Evolutionary conservation across 805 yeast genomes (phyloP), one percentile per base, ranked within the genome.

Genomic region (Candida ficus): DNA sequence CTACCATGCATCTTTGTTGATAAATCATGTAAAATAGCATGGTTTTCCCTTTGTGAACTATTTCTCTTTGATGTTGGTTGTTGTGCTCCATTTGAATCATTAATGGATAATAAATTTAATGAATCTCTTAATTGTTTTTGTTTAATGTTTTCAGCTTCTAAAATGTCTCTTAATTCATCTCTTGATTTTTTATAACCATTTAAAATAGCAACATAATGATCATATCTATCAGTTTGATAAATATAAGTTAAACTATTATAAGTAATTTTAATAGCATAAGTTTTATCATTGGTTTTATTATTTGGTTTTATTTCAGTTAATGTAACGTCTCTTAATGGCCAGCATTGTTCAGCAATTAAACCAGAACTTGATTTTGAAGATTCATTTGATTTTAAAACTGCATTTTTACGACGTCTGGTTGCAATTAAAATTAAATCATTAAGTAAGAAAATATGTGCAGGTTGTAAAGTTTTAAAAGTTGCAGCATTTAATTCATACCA

Each of bases 401-500:
- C 47, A 3, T 43, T 38, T 28, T 68, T 55, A 31, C 72, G 56
- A 45, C 76, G 77, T 44, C 78, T 73, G 1, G 85, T 70, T 0
- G 96, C 95, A 29, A 90, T 68, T 42, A 90, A 62, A 1, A 89
- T 58, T 52, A 80, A 70, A 59, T 90, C 97, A 55, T 83, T 89
- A 49, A 90, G 66, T 8, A 90, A 61, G 52, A 85, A 84, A 34
- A 90, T 59, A 53, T 84, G 95, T 5, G 83, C 79, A 2, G 87
- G 80, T 49, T 83, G 80, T 26, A 81, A 68, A 1, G 89, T 81
- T 57, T 86, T 86, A 76, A 87, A 78, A 11, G 95, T 87, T 0
- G 93, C 89, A 3, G 83, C 77, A 53, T 88, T 89, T 44, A 90
- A 64, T 60, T 89, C 96, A 43, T 74, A 77, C 96, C 96, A 90